Evolutionary conservation across 2,329 filamentous ascomycete species (phyloP), one percentile per base, ranked within the genome.

Genomic region (Diaporthe eres): DNA sequence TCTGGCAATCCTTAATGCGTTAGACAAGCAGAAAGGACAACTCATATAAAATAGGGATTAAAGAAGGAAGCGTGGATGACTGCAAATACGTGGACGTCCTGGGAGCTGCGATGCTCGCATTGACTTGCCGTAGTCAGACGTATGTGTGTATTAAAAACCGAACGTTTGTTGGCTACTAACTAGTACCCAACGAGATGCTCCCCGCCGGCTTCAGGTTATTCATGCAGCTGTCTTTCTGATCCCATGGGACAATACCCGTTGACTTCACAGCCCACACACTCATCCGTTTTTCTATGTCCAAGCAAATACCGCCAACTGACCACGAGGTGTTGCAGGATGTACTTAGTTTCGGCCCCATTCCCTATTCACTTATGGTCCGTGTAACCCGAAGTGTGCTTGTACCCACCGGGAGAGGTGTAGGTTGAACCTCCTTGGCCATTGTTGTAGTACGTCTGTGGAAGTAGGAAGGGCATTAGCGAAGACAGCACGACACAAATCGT

Each of bases 371-470:
- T 68, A 60, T 79, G 77, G 57, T 70, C 71, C 61, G 75, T 74
- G 25, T 78, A 79, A 67, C 80, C 80, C 1, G 81, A 82, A 2
- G 78, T 79, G 63, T 77, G 78, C n/a, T 73, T 79, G 68, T 79
- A 44, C 53, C 88, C 89, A 74, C 85, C 85, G 9, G 92, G 84
- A 13, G 90, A 79, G 25, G 90, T 94, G 84, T 94, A 94, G 25
- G 84, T 91, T 34, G 90, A 89, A 67, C 83, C 80, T 8, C 92
- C 92, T 15, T 82, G 81, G 60, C 92, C 91, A 78, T 87, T 83
- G 83, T 93, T 93, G 87, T 94, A 85, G 85, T 94, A 94, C 53
- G 90, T 92, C 75, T 76, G 12, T 47, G 34, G 31, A 31, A 31
- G 25, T 15, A 15, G 34, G 13, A 47, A 17, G 34, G 17, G 12